These are phyloP conservation scores for Cercophora newfieldiana DNA, from an alignment of 495 filamentous ascomycete genomes.

Conservation along the genomic window DNA sequence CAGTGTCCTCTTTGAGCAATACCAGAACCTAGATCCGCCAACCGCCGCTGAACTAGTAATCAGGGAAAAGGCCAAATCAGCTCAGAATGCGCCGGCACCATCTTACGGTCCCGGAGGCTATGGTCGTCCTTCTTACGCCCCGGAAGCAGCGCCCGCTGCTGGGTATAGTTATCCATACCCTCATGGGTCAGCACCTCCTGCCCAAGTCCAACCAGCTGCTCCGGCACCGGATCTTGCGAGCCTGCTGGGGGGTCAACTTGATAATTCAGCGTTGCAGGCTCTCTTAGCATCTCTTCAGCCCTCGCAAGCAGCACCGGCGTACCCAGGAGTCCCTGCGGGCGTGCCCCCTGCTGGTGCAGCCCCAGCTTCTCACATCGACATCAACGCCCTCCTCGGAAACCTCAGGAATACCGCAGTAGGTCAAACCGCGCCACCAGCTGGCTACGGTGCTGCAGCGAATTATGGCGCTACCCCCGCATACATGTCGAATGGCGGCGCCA, in stretches of 20 bases:
- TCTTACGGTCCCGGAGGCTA: slow-evolving; percentile 23
- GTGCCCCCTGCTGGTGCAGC: slow-evolving; percentile 31
- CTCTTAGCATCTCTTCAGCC: slow-evolving; percentile 64
- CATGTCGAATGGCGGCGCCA: slow-evolving; percentile 12
- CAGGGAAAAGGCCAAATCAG: slow-evolving; percentile 57
- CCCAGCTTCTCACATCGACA: slow-evolving; percentile 30
- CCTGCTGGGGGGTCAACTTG: slow-evolving; percentile 60
- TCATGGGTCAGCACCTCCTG: slow-evolving; percentile 39
- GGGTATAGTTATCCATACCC: slow-evolving; percentile 36
- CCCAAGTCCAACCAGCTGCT: slow-evolving; percentile 43
- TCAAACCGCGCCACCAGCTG: slow-evolving; percentile 22
- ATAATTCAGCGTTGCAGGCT: slow-evolving; percentile 70
- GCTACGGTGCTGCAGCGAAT: slow-evolving; percentile 21
- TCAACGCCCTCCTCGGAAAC: slow-evolving; percentile 31
- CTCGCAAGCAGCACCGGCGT: slow-evolving; percentile 43
- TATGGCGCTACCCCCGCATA: slow-evolving; percentile 20
- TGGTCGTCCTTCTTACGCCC: slow-evolving; percentile 13
- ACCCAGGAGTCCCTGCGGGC: slow-evolving; percentile 57
- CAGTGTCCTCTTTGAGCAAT: slow-evolving; percentile 78
- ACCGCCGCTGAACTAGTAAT: slow-evolving; percentile 78
- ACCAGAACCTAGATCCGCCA: slow-evolving; percentile 73
- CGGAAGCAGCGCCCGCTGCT: background rate
- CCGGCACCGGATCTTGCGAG: slow-evolving; percentile 52
- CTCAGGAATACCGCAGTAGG: slow-evolving; percentile 19
- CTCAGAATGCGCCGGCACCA: slow-evolving; percentile 39